These are phyloP conservation scores for Cladophialophora chaetospira DNA, from an alignment of 2,329 filamentous ascomycete species.

Conservation along the genomic window DNA sequence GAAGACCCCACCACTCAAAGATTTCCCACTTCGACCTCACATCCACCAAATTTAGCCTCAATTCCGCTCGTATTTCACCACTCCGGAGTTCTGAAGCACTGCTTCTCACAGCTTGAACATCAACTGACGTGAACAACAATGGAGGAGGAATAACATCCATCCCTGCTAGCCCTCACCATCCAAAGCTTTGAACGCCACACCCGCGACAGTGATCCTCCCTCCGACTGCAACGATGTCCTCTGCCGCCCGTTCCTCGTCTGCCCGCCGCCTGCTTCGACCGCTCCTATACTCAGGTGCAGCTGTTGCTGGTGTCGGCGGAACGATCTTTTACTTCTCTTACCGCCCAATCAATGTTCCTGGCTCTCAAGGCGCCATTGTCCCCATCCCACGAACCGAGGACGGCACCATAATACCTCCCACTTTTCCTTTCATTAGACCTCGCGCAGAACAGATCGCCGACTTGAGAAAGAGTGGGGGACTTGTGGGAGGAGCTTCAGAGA, in stretches of 20 bases:
- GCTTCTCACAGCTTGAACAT: not conserved
- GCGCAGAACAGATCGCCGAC: slow-evolving; percentile 55
- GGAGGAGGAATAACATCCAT: slow-evolving; percentile 3
- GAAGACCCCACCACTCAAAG: not conserved
- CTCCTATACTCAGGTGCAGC: slow-evolving; percentile 62
- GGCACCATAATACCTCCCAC: slow-evolving; percentile 58
- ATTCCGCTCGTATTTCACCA: not conserved
- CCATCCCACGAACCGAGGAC: slow-evolving; percentile 62
- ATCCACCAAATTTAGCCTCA: not conserved
- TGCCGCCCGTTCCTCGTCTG: slow-evolving; percentile 14
- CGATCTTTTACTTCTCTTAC: slow-evolving; percentile 61
- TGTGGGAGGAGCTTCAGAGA: slow-evolving; percentile 35
- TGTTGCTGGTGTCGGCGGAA: slow-evolving; percentile 55
- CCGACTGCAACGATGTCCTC: slow-evolving; percentile 18
- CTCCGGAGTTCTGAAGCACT: not conserved
- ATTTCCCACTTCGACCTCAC: not conserved
- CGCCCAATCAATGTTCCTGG: slow-evolving; percentile 66
- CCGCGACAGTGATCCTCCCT: not conserved
- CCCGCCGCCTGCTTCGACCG: slow-evolving; percentile 56
- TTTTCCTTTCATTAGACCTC: slow-evolving; percentile 54
- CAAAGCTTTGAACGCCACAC: not conserved
- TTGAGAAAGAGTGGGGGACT: slow-evolving; percentile 48
- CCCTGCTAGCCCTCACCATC: not conserved
- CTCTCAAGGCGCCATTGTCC: slow-evolving; percentile 62
- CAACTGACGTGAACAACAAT: not conserved